These are phyloP conservation scores for Penicillium decumbens DNA, from an alignment of 2,329 filamentous ascomycete genomes.

Conservation along the genomic window DNA sequence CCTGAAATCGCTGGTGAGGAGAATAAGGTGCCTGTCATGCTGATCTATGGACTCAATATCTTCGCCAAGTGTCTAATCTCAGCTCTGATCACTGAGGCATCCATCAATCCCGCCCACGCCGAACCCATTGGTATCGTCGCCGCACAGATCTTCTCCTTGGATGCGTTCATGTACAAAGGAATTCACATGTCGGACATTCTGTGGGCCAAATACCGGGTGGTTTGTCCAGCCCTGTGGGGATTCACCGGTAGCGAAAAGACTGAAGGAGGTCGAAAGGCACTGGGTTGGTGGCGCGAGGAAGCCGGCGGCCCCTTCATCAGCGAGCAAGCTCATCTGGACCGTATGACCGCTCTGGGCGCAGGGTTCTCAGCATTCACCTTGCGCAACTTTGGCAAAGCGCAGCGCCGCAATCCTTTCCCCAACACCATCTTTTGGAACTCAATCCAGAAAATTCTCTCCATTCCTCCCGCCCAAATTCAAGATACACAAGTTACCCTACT, in stretches of 20 bases:
- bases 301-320: conserved; percentile 54
- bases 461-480: conserved; percentile 62
- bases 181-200: conserved; percentile 73
- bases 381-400: conserved; percentile 70
- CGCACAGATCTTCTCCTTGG: conserved; percentile 67
- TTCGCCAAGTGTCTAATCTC: conserved; percentile 68
- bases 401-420: conserved; percentile 68
- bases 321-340: conserved; percentile 70
- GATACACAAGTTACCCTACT: conserved; percentile 69
- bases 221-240: conserved; percentile 82
- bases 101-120: conserved; percentile 60
- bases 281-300: conserved; percentile 67
- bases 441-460: conserved; percentile 71
- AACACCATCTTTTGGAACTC: conserved; percentile 78
- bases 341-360: conserved; percentile 76
- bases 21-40: conserved; percentile 57
- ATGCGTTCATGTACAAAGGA: conserved; percentile 63
- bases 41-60: conserved; percentile 72
- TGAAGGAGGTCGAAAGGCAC: conserved; percentile 57
- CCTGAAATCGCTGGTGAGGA: conserved; percentile 34
- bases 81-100: conserved; percentile 65
- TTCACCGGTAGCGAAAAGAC: conserved; percentile 72
- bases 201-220: conserved; percentile 75
- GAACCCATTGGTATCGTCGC: conserved; percentile 75
- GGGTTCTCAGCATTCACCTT: conserved; percentile 80